These are phyloP conservation scores for Globomyces pollinis-pini DNA, from an alignment of 192 early-diverging fungal species.

Conservation along the genomic window DNA sequence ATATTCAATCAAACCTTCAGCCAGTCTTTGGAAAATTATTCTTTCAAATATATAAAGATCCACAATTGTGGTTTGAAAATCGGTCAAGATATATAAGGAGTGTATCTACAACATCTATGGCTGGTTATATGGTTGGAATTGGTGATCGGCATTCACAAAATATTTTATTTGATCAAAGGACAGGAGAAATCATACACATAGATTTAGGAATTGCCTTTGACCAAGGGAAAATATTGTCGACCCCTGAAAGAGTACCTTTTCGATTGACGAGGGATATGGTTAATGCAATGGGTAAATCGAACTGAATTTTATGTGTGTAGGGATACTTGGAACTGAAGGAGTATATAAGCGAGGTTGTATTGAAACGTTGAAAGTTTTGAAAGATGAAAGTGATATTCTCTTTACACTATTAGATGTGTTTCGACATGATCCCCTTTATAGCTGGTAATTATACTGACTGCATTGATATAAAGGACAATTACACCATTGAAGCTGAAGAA, in stretches of 20 bases:
- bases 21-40: conserved; percentile 70
- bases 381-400: conserved; percentile 70
- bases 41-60: conserved; percentile 64
- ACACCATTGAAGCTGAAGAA: conserved; percentile 7
- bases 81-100: conserved; percentile 67
- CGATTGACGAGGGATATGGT: conserved; percentile 83
- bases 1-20: conserved; percentile 37
- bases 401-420: conserved; percentile 89
- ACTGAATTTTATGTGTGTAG: no score
- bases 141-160: conserved; percentile 94
- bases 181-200: conserved; percentile 88
- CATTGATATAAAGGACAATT: conserved; percentile 14
- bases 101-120: conserved; percentile 77
- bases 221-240: conserved; percentile 74
- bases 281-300: conserved; percentile 85
- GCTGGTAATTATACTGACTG: conserved; percentile 37
- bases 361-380: conserved; percentile 68
- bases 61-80: conserved; percentile 63
- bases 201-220: conserved; percentile 97
- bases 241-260: conserved; percentile 90
- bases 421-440: conserved; percentile 83
- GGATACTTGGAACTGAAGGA: conserved; percentile 71
- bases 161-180: conserved; percentile 72
- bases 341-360: conserved; percentile 72
- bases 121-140: conserved; percentile 82